Conservation (phyloP, 2,329 filamentous ascomycete species). For the Beauveria sp. region DNA sequence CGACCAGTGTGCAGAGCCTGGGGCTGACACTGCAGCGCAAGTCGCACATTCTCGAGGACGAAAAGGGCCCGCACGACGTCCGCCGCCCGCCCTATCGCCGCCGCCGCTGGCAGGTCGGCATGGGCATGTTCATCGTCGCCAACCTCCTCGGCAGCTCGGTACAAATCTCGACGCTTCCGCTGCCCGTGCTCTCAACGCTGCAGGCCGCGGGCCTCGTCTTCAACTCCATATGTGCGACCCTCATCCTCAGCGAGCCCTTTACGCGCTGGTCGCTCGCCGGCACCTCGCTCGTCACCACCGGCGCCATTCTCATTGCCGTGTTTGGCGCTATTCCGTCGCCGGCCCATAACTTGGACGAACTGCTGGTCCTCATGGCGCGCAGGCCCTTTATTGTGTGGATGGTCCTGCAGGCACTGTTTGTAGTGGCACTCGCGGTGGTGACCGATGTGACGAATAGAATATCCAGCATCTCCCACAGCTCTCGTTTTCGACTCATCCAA, state of each 20-base stretch:
- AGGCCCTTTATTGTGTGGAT: conserved; percentile 84
- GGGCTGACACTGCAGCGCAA: conserved; percentile 95
- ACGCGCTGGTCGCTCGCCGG: conserved; percentile 88
- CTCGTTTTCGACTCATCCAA: conserved; percentile 65
- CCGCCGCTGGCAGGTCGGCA: conserved; percentile 91
- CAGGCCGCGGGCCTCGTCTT: conserved; percentile 96
- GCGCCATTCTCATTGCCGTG: conserved; percentile 84
- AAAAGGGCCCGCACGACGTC: conserved; percentile 71
- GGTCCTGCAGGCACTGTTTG: conserved; percentile 66
- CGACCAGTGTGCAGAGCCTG: conserved; percentile 89
- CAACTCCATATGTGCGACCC: conserved; percentile 93
- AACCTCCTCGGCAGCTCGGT: conserved; percentile 94
- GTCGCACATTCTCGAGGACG: conserved; percentile 95
- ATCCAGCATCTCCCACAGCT: conserved; percentile 48
- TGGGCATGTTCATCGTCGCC: conserved; percentile 93
- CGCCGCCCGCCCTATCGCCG: conserved; percentile 82
- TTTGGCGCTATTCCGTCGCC: conserved; percentile 94
- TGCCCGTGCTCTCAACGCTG: conserved; percentile 89
- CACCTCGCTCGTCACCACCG: conserved; percentile 77
- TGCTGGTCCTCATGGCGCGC: conserved; percentile 67
- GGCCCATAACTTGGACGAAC: conserved; percentile 76
- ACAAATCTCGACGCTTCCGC: conserved; percentile 90
- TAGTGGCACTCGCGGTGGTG: conserved; percentile 57
- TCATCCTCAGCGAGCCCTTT: conserved; percentile 89
- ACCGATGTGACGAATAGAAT: conserved; percentile 49